These are phyloP conservation scores for Nephelium lappaceum DNA, from an alignment of 345 rosid genomes.

Conservation along the genomic window DNA sequence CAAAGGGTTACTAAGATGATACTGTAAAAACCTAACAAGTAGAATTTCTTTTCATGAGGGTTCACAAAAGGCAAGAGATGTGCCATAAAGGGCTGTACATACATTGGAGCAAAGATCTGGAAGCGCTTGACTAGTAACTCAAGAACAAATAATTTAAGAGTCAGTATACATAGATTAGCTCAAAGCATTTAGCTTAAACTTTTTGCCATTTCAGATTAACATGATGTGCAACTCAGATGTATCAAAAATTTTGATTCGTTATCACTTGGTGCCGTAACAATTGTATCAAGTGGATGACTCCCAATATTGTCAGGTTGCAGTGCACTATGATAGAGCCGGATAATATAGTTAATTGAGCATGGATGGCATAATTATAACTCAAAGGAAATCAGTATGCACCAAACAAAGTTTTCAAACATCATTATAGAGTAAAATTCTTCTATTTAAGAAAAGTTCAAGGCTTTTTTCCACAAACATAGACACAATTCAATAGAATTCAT, in stretches of 20 bases:
- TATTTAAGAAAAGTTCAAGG: too few species aligned
- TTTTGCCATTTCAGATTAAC: background rate
- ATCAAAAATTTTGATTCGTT: background rate
- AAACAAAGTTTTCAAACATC: background rate
- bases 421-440: background rate
- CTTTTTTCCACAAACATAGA: too few species aligned
- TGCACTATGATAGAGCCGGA: background rate
- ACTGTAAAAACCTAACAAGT: background rate
- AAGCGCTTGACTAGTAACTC: background rate
- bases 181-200: background rate
- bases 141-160: too few species aligned
- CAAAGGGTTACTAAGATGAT: slow-evolving; percentile 7
- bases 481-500: background rate
- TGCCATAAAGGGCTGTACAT: background rate
- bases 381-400: background rate
- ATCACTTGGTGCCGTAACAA: background rate
- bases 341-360: background rate
- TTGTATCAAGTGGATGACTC: background rate
- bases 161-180: background rate
- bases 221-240: too few species aligned
- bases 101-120: background rate
- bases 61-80: background rate
- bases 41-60: background rate
- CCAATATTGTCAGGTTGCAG: background rate
- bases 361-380: background rate